Evolutionary conservation across 140 eudicot species (phyloP), one percentile per base, ranked within the genome.

Genomic region (Bidens hawaiensis): DNA sequence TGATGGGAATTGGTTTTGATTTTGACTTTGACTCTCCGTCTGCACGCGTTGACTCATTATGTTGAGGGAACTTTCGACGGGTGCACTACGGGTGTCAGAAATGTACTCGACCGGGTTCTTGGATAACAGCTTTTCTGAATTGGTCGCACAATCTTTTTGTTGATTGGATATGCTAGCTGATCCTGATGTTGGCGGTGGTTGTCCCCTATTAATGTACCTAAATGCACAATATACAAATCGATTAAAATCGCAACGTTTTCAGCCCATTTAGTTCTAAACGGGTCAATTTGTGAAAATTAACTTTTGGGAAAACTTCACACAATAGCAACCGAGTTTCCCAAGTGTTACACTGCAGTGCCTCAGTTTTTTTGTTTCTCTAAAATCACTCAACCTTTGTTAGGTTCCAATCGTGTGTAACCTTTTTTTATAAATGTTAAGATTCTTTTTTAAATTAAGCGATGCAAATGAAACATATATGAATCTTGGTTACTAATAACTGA

Each of bases 141-240:
- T 64, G 30, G 75, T 77, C 65, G 68, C 83, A 19, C 46, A 68
- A 12, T 76, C 88, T 15, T 81, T 76, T 65, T 83, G 91, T 61
- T 74, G 91, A 74, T 83, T 67, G 50, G 71, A 79, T 16, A 78
- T 78, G 74, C 91, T 78, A 23, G 72, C 80, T 2, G 88, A 82
- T 52, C 89, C 73, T 21, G 89, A 81, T 8, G 72, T 69, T 21
- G 45, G 71, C n/a, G 74, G 61, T 28, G 79, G 90, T 19, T 74
- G 56, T 68, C 79, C 67, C 79, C 53, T 90, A 54, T 62, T 77
- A 24, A 90, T 67, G 51, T 90, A 90, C 73, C 96, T 88, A 85
- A 81, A 72, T 47, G 15, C 10, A 42, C 55, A 53, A 49, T 57
- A 45, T 53, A 41, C 59, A 43, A 46, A 65, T 56, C 56, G 49